Evolutionary conservation across 2,329 filamentous ascomycete species (phyloP), one percentile per base, ranked within the genome.

Genomic region (Plenodomus tracheiphilus): DNA sequence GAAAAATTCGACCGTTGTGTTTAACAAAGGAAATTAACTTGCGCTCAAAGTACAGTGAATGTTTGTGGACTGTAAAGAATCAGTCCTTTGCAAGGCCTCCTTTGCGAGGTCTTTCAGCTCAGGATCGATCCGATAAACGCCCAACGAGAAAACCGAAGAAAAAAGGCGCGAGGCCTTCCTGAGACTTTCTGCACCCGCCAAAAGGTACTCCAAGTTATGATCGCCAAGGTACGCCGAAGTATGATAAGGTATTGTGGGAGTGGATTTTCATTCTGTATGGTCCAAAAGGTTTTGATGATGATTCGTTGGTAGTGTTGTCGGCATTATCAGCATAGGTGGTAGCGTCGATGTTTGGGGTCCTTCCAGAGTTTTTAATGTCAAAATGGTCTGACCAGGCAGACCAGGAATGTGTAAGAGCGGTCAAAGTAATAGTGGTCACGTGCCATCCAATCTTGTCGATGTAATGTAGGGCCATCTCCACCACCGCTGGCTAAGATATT

Each of bases 21-120:
- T 44, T 57, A 55, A 61, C 58, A 61, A 63, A 61, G 51, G 54
- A 63, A 60, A 53, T 34, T 37, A 30, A 44, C 34, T 38, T 38
- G 48, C 47, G 49, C 53, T 52, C 47, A 49, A 53, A 46, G 41
- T 58, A 55, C 46, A 60, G 43, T 58, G 56, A 63, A 55, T 55
- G 56, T 32, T 49, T 49, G 37, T 17, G 51, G 51, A 41, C 42
- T 22, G 13, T 21, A 2, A 38, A 4, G 16, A n/a, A 9, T 38
- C n/a, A n/a, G n/a, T n/a, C 32, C 43, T 15, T 46, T 39, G 28
- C 28, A 11, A 4, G 7, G 28, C 28, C 28, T 32, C 28, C 15
- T 32, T 15, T 4, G 4, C 32, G 20, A 17, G 41, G 34, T 38
- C 20, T 8, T 37, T 1, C 2, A 32, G n/a, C n/a, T n/a, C n/a